A percentile compares a stretch with the other conserved stretches of the same genome.
Evolutionary conservation across 208 protist genomes (phyloP).

Genomic region (Acanthamoeba lugdunensis): DNA sequence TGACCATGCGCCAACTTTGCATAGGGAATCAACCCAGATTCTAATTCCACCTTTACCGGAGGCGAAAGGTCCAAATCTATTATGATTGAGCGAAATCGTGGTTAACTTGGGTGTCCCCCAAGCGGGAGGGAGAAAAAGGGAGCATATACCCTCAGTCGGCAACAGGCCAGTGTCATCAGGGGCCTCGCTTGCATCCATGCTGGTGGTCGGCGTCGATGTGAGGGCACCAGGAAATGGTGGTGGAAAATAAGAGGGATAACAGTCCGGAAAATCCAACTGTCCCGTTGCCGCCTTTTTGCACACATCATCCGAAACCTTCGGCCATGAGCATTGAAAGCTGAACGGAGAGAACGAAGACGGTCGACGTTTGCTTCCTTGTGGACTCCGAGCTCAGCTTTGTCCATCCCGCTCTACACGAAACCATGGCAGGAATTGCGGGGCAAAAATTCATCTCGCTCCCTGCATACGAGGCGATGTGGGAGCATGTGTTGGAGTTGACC

Average conservation of each 20-base stretch:
- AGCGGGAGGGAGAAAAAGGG: too few relatives aligned
- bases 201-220: background rate
- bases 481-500: background rate
- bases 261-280: background rate
- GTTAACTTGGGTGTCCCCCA: too few relatives aligned
- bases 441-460: constrained; percentile 25
- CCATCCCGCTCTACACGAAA: too few relatives aligned
- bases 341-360: background rate
- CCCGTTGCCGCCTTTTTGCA: background rate
- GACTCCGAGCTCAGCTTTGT: too few relatives aligned
- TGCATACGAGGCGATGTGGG: constrained; percentile 10
- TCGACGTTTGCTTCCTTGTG: background rate
- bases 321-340: background rate
- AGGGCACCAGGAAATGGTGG: background rate
- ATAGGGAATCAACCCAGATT: background rate
- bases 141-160: background rate
- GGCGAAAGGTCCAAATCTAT: background rate
- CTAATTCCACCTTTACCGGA: background rate
- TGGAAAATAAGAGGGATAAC: background rate
- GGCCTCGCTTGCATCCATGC: background rate
- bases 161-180: background rate
- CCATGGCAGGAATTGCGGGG: background rate
- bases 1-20: background rate
- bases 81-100: background rate
- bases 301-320: background rate